Conservation (phyloP, 2,329 filamentous ascomycete species). For the Fusarium denticulatum region DNA sequence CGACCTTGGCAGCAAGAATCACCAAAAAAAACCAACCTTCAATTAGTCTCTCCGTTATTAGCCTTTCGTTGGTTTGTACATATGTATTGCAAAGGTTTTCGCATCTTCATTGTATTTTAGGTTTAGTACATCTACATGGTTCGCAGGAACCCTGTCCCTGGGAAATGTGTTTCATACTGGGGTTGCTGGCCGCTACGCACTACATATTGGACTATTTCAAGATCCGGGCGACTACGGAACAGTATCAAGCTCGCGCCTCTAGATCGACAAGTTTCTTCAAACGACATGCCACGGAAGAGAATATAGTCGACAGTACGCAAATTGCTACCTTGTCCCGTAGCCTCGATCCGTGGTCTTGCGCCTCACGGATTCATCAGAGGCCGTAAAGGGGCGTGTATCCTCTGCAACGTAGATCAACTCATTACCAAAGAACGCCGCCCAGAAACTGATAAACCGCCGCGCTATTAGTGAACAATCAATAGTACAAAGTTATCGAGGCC, state of each 20-base stretch:
- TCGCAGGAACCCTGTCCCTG: conserved; percentile 20
- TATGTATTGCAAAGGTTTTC: background rate
- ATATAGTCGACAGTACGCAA: background rate
- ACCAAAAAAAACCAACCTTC: background rate
- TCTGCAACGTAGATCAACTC: background rate
- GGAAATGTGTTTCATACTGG: conserved; percentile 33
- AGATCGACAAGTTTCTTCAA: background rate
- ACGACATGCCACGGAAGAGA: background rate
- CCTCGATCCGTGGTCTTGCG: background rate
- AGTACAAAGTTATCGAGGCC: background rate
- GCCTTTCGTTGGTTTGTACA: background rate
- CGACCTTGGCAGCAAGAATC: background rate
- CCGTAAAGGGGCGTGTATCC: background rate
- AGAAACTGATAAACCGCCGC: background rate
- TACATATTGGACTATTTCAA: conserved; percentile 5
- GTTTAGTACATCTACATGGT: conserved; percentile 21
- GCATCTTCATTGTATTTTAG: conserved; percentile 16
- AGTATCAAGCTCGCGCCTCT: background rate
- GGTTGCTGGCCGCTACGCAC: conserved; percentile 3
- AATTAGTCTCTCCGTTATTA: background rate
- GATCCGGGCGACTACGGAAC: conserved; percentile 9
- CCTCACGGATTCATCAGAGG: background rate
- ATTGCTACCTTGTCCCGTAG: background rate
- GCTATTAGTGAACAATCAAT: background rate
- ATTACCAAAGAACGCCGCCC: background rate